Base-by-base conservation (phyloP, 768 basidiomycete genomes). In the Pleurotus djamor region DNA sequence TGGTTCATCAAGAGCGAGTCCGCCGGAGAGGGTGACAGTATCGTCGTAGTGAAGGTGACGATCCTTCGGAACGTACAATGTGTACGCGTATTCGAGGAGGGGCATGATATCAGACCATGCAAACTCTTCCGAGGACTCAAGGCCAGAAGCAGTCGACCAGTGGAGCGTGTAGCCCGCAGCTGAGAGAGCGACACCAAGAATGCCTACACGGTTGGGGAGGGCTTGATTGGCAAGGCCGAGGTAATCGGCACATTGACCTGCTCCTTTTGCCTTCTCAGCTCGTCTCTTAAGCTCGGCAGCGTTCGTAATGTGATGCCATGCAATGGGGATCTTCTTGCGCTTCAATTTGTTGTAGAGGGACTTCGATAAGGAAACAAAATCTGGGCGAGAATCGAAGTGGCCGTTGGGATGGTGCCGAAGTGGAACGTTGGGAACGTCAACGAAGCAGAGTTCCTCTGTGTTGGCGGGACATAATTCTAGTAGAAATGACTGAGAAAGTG, bases 191-290 rank as follows among this genome's bases (percentile, higher is more conserved):
- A 58, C 21, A 4, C 33, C 47, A 37, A 45, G 43, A 12, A 58
- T 49, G 21, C 47, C 57, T 33, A 36, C 21, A 4, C 12, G 14
- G 17, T 58, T 48, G 13, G 57, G 57, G 13, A 45, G 57, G 16
- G 57, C 45, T 17, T 41, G 57, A 49, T 34, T 58, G 3, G 14
- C 47, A 14, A 21, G n/a, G 8, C 12, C 48, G 7, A 49, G 34
- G 37, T 58, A 58, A 13, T 45, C 35, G 5, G 5, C 56, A 3
- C 48, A 54, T 57, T 61, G 55, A 56, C 33, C n/a, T 17, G 60
- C 55, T 14, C 59, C 59, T 3, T 8, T 35, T 9, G 43, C 37
- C 41, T 38, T 41, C 35, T 60, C 59, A 14, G 12, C 17, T 32
- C 6, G 2, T 32, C 14, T 35, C 28, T 50, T 61, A 7, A 48